These are phyloP conservation scores for Fusarium graminum DNA, from an alignment of 2,329 filamentous ascomycete genomes.

Conservation along the genomic window DNA sequence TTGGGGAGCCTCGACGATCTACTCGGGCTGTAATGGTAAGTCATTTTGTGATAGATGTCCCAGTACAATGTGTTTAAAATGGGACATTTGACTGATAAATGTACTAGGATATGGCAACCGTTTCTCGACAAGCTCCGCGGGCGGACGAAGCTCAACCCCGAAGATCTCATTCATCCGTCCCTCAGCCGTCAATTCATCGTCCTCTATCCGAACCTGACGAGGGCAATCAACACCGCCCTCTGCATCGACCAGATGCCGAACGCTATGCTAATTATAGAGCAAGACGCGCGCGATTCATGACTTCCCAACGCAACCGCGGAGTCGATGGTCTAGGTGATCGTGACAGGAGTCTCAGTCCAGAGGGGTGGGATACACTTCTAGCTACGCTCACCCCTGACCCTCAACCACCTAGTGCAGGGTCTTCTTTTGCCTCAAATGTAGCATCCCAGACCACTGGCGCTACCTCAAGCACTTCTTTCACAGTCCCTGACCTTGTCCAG, in stretches of 20 bases:
- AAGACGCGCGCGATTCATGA: constrained; percentile 15
- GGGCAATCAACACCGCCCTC: constrained; percentile 7
- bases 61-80: not conserved
- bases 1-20: constrained; percentile 38
- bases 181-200: constrained; percentile 11
- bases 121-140: constrained; percentile 1
- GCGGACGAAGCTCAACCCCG: constrained; percentile 5
- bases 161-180: constrained; percentile 7
- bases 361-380: constrained; percentile 84
- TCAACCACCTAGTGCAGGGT: constrained; percentile 81
- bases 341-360: constrained; percentile 83
- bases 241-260: not conserved
- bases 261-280: not conserved
- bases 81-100: constrained; percentile 12
- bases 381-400: constrained; percentile 85
- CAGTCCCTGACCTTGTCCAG: constrained; percentile 53
- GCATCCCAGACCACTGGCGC: constrained; percentile 58
- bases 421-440: constrained; percentile 80
- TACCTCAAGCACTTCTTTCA: constrained; percentile 59
- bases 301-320: constrained; percentile 25
- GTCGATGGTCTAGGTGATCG: constrained; percentile 86
- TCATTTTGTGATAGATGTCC: not conserved
- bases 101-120: constrained; percentile 21
- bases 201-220: constrained; percentile 7
- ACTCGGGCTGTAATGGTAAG: constrained; percentile 46